Evolutionary conservation across 23 red algal species (phyloP).

Genomic region (Chondrus crispus): DNA sequence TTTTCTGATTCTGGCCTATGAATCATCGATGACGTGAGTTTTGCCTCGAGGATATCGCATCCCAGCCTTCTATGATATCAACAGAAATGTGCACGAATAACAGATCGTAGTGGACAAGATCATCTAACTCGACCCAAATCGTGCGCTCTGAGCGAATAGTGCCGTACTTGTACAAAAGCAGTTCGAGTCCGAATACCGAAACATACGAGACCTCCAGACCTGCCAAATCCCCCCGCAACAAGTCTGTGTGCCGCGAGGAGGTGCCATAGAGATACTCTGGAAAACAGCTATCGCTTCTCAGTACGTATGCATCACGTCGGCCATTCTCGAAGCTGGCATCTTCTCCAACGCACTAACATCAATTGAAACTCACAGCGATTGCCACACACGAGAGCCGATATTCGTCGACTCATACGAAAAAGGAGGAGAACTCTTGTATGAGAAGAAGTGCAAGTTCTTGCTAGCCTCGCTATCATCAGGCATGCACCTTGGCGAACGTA

Average conservation of each 20-base stretch:
- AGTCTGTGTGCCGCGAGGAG: slow-evolving; percentile 16
- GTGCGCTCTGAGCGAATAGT: background rate
- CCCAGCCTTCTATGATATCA: background rate
- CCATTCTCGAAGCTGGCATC: too few species aligned
- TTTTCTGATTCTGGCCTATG: background rate
- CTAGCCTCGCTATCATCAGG: too few species aligned
- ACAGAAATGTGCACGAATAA: background rate
- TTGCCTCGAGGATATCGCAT: background rate
- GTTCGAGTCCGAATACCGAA: background rate
- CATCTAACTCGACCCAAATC: background rate
- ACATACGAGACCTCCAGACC: background rate
- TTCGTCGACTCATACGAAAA: too few species aligned
- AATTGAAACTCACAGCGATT: too few species aligned
- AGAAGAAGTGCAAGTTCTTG: too few species aligned
- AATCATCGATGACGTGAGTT: background rate
- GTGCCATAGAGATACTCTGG: slow-evolving; percentile 20
- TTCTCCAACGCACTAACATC: too few species aligned
- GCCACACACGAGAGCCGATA: too few species aligned
- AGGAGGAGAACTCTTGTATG: too few species aligned
- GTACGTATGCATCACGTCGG: too few species aligned
- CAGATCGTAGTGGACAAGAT: background rate
- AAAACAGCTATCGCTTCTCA: background rate
- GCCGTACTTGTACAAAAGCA: slow-evolving; percentile 20
- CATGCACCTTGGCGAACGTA: too few species aligned
- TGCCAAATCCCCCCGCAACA: slow-evolving; percentile 33